Evolutionary conservation across 2,329 filamentous ascomycete genomes (phyloP).

Genomic region (Paramyrothecium roridum): DNA sequence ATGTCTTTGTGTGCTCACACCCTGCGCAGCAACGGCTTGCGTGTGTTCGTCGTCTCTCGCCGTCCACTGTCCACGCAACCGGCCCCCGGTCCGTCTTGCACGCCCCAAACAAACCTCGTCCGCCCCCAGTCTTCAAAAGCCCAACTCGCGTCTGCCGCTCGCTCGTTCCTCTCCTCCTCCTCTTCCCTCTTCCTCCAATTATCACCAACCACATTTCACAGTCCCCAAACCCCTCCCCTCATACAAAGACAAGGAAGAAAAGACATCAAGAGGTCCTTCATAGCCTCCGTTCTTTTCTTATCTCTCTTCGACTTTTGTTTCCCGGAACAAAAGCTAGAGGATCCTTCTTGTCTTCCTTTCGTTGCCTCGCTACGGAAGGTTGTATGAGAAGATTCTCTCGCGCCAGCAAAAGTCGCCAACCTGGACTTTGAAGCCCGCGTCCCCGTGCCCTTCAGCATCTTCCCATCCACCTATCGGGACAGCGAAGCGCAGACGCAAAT

Average conservation of each 20-base stretch:
- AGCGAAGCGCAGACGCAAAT: constrained; percentile 49
- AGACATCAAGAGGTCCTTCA: constrained; percentile 29
- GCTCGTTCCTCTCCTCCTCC: constrained; percentile 19
- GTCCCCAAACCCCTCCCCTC: constrained; percentile 17
- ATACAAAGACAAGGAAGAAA: constrained; percentile 27
- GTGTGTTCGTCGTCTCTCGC: no score
- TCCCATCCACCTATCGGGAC: constrained; percentile 93
- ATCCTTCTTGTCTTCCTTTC: constrained; percentile 69
- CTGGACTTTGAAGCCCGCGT: constrained; percentile 99
- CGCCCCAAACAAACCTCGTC: constrained; percentile 11
- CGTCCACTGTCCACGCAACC: no score
- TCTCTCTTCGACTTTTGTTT: constrained; percentile 48
- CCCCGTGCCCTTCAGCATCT: constrained; percentile 99
- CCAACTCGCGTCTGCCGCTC: constrained; percentile 27
- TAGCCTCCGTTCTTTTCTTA: constrained; percentile 28
- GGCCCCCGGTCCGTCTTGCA: neutral
- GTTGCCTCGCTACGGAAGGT: constrained; percentile 53
- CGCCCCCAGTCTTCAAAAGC: constrained; percentile 36
- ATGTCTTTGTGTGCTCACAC: constrained; percentile 15
- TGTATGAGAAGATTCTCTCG: constrained; percentile 64
- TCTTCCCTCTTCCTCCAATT: constrained; percentile 30
- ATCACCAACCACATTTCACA: constrained; percentile 18
- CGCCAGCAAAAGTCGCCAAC: constrained; percentile 80
- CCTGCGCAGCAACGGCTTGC: constrained; percentile 7
- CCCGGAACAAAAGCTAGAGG: constrained; percentile 61